Evolutionary conservation across 2,329 filamentous ascomycete species (phyloP), one percentile per base, ranked within the genome.

Genomic region (Ophiostoma novo-ulmi): DNA sequence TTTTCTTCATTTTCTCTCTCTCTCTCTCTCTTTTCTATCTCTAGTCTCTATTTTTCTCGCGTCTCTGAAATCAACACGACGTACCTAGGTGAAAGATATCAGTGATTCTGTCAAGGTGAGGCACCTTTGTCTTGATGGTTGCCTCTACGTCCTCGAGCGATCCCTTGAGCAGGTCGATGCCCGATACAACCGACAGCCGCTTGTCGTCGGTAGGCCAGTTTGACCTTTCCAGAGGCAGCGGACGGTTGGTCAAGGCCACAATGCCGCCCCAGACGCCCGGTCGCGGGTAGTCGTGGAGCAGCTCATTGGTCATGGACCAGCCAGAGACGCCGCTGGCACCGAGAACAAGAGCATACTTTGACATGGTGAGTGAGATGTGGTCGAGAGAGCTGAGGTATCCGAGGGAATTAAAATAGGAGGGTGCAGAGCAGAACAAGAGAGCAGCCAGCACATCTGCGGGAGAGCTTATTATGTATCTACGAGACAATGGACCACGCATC

Each of bases 231-330:
- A 74, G 41, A 17, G 71, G 74, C 63, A 79, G 71, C 1, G 82
- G 81, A 31, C 82, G 77, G 72, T 85, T 85, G 2, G 82, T 82
- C 67, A 84, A 78, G 10, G 82, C 83, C 17, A 81, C 81, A 7
- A 85, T 80, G 52, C 79, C 81, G 31, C 74, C 78, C 74, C 83
- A 85, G 4, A 76, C 77, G 70, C 80, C 78, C n/a, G 79, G 78
- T 26, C 76, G 78, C 4, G 82, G 83, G 71, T 83, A 84, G 69
- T 78, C 80, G 64, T 81, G 76, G 17, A 84, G 76, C 61, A 84
- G 81, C 69, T 81, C 79, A 69, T 83, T 84, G 20, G 81, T 80
- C 69, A 85, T 80, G 6, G 82, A 80, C 82, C 82, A 85, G 58
- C 82, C 82, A 1, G 81, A 80, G 69, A 84, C 82, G 26, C 82